Base-by-base conservation (phyloP, 108 stramenopile genomes). In the Cyclotella atomus region DNA sequence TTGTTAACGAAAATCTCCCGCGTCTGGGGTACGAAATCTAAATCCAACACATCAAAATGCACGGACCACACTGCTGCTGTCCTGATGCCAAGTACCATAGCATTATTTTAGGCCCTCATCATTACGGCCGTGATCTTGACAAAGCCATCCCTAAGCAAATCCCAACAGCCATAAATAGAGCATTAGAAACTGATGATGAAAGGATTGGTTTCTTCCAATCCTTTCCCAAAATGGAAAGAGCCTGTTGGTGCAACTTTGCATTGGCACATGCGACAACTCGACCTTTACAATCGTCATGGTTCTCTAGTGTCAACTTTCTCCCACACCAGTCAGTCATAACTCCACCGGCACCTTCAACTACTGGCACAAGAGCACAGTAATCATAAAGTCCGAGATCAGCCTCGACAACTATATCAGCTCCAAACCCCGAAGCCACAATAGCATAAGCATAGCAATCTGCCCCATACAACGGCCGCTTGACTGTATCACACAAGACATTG, bases 381-480 rank as follows among this genome's bases (percentile, higher is more conserved):
- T 87, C 86, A 62, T 87, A 83, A n/a, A 84, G 53, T 27, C 81
- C 81, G 32, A 87, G 49, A 64, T 84, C 86, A 12, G 83, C 83
- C 73, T 87, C 84, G 35, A 83, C 79, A 0, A 87, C 84, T 32
- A 77, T 52, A 43, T 86, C 80, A 17, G 83, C 80, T 23, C 85
- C 83, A 45, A 84, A 84, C 0, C 83, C 83, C 20, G 86, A 84
- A 23, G 86, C 86, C 10, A 81, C 57, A 23, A 87, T 59, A 4
- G 83, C 86, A 75, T 87, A 87, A 3, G 79, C 83, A 55, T 87
- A 87, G 61, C 86, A 87, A 59, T 87, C 86, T 17, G 81, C 75
- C 27, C 86, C 86, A 61, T 87, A 87, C 9, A 75, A 32, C 16
- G 79, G 76, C 17, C 70, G 60, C 47, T 66, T 56, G 9, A 68